A percentile compares a stretch with the other conserved stretches of the same genome.
These are phyloP conservation scores for Rubia yunnanensis DNA, from an alignment of 257 asterid genomes.

Conservation along the genomic window DNA sequence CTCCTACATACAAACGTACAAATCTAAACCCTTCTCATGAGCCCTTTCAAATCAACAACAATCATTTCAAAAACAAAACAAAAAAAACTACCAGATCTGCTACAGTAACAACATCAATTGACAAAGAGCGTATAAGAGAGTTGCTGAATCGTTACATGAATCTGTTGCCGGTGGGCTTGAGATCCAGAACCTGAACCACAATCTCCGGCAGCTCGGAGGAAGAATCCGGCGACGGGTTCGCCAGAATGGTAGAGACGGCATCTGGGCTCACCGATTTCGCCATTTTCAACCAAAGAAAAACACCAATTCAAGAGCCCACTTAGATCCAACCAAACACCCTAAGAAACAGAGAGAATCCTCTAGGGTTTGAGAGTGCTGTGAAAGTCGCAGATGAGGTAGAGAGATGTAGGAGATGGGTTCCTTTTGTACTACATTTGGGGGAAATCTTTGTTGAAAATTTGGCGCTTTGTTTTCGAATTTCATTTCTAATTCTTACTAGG, in stretches of 20 bases:
- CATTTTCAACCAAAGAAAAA: slow-evolving; percentile 21
- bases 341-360: not conserved
- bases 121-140: not conserved
- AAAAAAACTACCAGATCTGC: not conserved
- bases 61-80: not conserved
- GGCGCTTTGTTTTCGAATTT: not conserved
- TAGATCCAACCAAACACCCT: not conserved
- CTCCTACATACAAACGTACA: not conserved
- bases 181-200: slow-evolving; percentile 69
- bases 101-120: no score
- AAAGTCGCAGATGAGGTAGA: not conserved
- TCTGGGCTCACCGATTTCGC: slow-evolving; percentile 46
- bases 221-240: slow-evolving; percentile 71
- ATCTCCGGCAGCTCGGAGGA: slow-evolving; percentile 57
- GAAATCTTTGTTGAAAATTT: not conserved
- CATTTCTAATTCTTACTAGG: not conserved
- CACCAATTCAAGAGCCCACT: not conserved
- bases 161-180: slow-evolving; percentile 50
- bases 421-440: not conserved
- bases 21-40: not conserved
- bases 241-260: slow-evolving; percentile 53
- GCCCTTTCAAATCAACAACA: not conserved
- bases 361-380: not conserved
- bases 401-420: no score
- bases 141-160: slow-evolving; percentile 28